Evolutionary conservation across 108 stramenopile genomes (phyloP).

Genomic region (Nitzschia sp.): DNA sequence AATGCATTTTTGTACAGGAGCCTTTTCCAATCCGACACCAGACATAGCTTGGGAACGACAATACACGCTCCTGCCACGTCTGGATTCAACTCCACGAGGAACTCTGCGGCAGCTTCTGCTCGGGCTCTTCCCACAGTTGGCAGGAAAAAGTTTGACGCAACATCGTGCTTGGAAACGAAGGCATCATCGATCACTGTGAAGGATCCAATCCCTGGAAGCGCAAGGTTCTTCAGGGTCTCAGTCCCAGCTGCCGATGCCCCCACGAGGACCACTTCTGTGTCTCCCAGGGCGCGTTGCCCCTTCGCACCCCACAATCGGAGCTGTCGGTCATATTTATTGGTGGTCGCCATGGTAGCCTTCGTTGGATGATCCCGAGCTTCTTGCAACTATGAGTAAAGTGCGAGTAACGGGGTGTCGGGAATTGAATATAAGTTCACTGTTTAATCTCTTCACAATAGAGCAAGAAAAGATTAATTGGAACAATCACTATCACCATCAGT

Average conservation of each 20-base stretch:
- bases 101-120: constrained; percentile 41
- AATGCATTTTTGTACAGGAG: background rate
- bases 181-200: constrained; percentile 85
- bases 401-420: too few relatives aligned
- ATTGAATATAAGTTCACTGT: too few relatives aligned
- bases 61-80: constrained; percentile 65
- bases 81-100: constrained; percentile 79
- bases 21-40: constrained; percentile 17
- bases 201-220: constrained; percentile 95
- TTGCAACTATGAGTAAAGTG: too few relatives aligned
- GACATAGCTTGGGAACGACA: constrained; percentile 22
- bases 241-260: constrained; percentile 91
- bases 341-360: constrained; percentile 86
- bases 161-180: constrained; percentile 13
- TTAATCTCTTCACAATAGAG: too few relatives aligned
- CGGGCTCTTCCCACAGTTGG: constrained; percentile 22
- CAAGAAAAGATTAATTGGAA: too few relatives aligned
- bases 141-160: constrained; percentile 80
- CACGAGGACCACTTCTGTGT: constrained; percentile 68
- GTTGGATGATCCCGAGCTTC: too few relatives aligned
- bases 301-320: constrained; percentile 97
- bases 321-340: constrained; percentile 99
- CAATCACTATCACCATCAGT: too few relatives aligned
- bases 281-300: constrained; percentile 81
- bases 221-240: constrained; percentile 98